A percentile compares a stretch with the other conserved stretches of the same genome.
These are phyloP conservation scores for Oropetium thomaeum DNA, from an alignment of 176 grass and related monocot genomes.

Conservation along the genomic window DNA sequence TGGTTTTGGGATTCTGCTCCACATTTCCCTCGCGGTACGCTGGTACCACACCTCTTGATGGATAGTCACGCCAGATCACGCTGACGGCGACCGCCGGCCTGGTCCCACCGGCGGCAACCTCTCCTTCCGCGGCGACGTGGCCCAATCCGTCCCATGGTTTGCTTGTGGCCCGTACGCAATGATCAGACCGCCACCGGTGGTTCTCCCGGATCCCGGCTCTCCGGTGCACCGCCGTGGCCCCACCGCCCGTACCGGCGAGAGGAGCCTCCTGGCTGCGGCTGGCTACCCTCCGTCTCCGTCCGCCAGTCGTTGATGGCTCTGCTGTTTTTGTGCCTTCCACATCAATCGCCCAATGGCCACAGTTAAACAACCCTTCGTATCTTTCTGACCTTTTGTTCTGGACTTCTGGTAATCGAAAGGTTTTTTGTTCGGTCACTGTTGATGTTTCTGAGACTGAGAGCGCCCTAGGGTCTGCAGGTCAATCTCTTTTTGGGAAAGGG, in stretches of 20 bases:
- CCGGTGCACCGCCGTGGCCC: neutral
- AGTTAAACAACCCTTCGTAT: neutral
- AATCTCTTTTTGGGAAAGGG: neutral
- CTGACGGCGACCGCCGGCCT: conserved; percentile 22
- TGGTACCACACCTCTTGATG: neutral
- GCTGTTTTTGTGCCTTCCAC: conserved; percentile 1
- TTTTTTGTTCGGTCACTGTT: neutral
- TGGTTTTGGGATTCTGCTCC: neutral
- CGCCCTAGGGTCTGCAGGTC: neutral
- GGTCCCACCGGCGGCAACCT: neutral
- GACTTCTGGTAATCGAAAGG: neutral
- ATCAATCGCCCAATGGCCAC: neutral
- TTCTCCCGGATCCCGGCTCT: neutral
- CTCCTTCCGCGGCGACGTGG: conserved; percentile 35
- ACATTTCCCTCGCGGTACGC: neutral
- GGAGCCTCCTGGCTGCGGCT: conserved; percentile 22
- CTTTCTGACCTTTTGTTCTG: neutral
- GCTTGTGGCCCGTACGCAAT: conserved; percentile 36
- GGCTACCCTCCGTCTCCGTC: too few relatives aligned
- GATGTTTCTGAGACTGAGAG: neutral
- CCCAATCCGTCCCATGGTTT: conserved; percentile 26
- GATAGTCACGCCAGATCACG: conserved; percentile 41
- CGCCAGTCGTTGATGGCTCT: neutral
- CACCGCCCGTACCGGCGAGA: conserved; percentile 4
- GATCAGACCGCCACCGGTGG: conserved; percentile 10